phyloP scores from a whole-genome alignment of 192 early-diverging fungal species.

The Coemansia sp. region DNA sequence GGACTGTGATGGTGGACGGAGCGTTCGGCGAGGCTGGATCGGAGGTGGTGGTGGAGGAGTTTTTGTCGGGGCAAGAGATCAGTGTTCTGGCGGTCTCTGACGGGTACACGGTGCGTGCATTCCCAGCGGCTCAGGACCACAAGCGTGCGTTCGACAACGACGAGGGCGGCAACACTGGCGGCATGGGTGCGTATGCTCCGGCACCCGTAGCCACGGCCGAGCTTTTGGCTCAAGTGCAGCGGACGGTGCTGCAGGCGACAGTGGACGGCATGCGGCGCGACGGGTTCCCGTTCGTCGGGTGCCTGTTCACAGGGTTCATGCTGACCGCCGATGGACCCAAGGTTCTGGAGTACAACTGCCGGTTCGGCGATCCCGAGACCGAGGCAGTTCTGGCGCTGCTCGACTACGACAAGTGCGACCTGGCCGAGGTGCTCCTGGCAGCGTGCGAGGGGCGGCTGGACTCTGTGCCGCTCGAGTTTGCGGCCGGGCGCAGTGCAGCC shows the following conservation, averaged over 20 bases:
- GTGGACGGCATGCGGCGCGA: slow-evolving; percentile 96
- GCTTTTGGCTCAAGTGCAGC: slow-evolving; percentile 72
- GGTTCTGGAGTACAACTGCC: slow-evolving; percentile 97
- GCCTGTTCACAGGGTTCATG: slow-evolving; percentile 97
- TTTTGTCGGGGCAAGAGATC: slow-evolving; percentile 91
- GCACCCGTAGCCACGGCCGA: slow-evolving; percentile 88
- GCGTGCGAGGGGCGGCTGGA: slow-evolving; percentile 91
- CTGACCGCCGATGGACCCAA: slow-evolving; percentile 88
- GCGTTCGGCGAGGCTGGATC: slow-evolving; percentile 90
- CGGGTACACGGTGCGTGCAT: slow-evolving; percentile 88
- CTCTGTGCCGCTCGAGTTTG: slow-evolving; percentile 76
- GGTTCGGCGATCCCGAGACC: slow-evolving; percentile 99
- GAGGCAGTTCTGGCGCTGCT: slow-evolving; percentile 94
- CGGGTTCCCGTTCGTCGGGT: slow-evolving; percentile 95
- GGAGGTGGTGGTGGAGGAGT: slow-evolving; percentile 97
- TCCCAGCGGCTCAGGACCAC: slow-evolving; percentile 98
- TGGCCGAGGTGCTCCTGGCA: slow-evolving; percentile 87
- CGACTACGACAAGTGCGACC: slow-evolving; percentile 73
- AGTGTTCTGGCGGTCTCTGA: slow-evolving; percentile 91
- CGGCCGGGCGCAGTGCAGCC: slow-evolving; percentile 71
- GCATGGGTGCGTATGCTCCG: slow-evolving; percentile 98
- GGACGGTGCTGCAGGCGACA: slow-evolving; percentile 86
- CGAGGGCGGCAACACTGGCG: slow-evolving; percentile 95
- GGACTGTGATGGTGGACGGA: slow-evolving; percentile 86
- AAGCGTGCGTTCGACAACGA: slow-evolving; percentile 97